phyloP scores from a whole-genome alignment of 2,329 filamentous ascomycete genomes.

The Penicillium decumbens region DNA sequence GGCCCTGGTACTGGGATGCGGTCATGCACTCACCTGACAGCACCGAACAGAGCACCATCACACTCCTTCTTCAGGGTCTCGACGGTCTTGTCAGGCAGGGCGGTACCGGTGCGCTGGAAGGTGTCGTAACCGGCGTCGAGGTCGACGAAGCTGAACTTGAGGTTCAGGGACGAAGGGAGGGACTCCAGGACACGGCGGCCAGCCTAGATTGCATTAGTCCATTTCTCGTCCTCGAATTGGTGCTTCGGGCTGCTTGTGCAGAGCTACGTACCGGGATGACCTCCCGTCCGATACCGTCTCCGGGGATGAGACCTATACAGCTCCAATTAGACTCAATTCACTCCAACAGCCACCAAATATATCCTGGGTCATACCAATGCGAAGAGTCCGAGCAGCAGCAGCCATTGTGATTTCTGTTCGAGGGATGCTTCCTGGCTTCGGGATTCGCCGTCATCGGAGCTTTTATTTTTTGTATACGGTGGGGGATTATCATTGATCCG shows the following conservation, averaged over 20 bases:
- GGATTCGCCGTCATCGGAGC: slow-evolving; percentile 31
- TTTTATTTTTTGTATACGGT: slow-evolving; percentile 24
- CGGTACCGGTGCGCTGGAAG: slow-evolving; percentile 83
- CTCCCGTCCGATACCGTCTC: slow-evolving; percentile 96
- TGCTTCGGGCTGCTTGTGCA: slow-evolving; percentile 2
- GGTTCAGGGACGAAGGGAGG: slow-evolving; percentile 79
- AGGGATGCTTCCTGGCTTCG: slow-evolving; percentile 18
- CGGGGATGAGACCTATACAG: slow-evolving; percentile 78
- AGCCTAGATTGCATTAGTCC: slow-evolving; percentile 43
- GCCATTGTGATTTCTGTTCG: slow-evolving; percentile 28
- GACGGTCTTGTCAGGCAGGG: slow-evolving; percentile 86
- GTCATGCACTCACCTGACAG: slow-evolving; percentile 59
- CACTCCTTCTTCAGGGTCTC: slow-evolving; percentile 84
- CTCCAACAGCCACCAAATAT: neutral
- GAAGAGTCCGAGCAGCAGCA: slow-evolving; percentile 61
- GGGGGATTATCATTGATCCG: slow-evolving; percentile 22
- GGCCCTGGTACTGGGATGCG: neutral
- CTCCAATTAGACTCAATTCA: slow-evolving; percentile 2
- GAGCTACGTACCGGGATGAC: slow-evolving; percentile 69
- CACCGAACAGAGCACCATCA: slow-evolving; percentile 93
- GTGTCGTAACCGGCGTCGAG: slow-evolving; percentile 90
- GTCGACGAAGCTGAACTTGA: slow-evolving; percentile 92
- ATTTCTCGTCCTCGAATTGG: slow-evolving; percentile 12
- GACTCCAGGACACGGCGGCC: slow-evolving; percentile 89
- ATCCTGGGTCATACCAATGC: slow-evolving; percentile 55